These are phyloP conservation scores for Paralagenidium karlingii DNA, from an alignment of 352 stramenopile species.

Conservation along the genomic window DNA sequence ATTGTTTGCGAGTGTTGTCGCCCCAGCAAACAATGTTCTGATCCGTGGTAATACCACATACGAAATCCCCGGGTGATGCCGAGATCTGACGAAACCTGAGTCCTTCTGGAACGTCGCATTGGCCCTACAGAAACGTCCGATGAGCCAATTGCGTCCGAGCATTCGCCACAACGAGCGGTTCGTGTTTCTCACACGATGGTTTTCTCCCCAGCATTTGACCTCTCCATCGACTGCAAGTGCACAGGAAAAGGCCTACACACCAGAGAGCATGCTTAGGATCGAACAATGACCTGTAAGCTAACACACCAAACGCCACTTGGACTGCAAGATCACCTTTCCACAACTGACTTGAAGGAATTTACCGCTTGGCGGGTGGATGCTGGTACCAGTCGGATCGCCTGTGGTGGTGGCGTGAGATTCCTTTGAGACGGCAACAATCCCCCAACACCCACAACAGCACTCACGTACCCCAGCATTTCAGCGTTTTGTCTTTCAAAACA, in stretches of 20 bases:
- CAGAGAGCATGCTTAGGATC: too few species aligned
- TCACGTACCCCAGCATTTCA: slow-evolving; percentile 56
- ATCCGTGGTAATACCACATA: slow-evolving; percentile 40
- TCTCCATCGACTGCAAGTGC: slow-evolving; percentile 30
- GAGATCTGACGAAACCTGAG: slow-evolving; percentile 51
- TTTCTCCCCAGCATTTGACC: slow-evolving; percentile 57
- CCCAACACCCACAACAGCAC: too few species aligned
- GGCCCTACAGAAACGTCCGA: slow-evolving; percentile 16
- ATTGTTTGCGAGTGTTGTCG: slow-evolving; percentile 55
- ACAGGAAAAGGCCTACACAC: slow-evolving; percentile 50
- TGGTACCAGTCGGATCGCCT: too few species aligned
- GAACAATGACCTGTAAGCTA: neutral
- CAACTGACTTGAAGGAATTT: slow-evolving; percentile 72
- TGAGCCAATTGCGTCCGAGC: too few species aligned
- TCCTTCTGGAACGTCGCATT: slow-evolving; percentile 22
- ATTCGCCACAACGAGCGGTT: neutral
- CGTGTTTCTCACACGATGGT: slow-evolving; percentile 12
- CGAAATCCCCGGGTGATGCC: slow-evolving; percentile 42
- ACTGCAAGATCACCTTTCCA: slow-evolving; percentile 24
- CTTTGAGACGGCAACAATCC: slow-evolving; percentile 17
- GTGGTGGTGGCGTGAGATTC: too few species aligned
- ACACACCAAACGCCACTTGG: neutral
- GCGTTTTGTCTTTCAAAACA: slow-evolving; percentile 61
- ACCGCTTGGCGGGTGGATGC: slow-evolving; percentile 19
- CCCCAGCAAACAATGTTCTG: slow-evolving; percentile 57